Percentiles rank a stretch among this genome's conserved stretches.
phyloP scores from a whole-genome alignment of 2,329 filamentous ascomycete genomes.

The Cylindrodendrum hubeiense region DNA sequence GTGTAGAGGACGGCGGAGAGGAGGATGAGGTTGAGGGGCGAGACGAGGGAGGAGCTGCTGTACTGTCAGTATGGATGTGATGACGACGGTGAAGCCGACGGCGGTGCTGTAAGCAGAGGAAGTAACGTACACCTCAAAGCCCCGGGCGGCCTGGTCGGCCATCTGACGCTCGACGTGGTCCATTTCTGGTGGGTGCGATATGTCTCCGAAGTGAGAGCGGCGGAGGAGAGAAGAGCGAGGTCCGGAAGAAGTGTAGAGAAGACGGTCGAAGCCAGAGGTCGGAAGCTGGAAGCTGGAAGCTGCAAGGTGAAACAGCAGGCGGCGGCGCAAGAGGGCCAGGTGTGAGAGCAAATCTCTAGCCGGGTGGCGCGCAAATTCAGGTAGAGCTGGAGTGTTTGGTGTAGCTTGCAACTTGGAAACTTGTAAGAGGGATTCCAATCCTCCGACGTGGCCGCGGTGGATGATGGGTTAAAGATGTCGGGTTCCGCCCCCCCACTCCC shows the following conservation, averaged over 20 bases:
- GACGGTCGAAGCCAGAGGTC: neutral
- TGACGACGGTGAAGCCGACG: neutral
- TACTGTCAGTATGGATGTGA: conserved; percentile 2
- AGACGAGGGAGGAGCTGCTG: conserved; percentile 60
- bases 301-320: neutral
- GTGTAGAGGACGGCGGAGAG: conserved; percentile 68
- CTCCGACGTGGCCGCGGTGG: conserved; percentile 19
- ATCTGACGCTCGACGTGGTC: conserved; percentile 70
- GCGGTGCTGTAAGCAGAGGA: conserved; percentile 2
- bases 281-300: neutral
- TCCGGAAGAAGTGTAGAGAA: neutral
- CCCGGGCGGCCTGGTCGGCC: conserved; percentile 64
- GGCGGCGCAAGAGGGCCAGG: neutral
- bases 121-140: conserved; percentile 51
- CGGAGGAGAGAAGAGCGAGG: neutral
- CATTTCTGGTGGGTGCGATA: conserved; percentile 52
- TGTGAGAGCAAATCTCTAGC: neutral
- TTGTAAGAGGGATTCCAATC: neutral
- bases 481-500: neutral
- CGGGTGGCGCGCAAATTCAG: neutral
- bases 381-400: neutral
- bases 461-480: neutral
- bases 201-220: neutral
- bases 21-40: conserved; percentile 74
- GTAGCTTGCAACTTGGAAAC: neutral